phyloP scores from a whole-genome alignment of 2,329 filamentous ascomycete species.

The Leptodontidium sp. region DNA sequence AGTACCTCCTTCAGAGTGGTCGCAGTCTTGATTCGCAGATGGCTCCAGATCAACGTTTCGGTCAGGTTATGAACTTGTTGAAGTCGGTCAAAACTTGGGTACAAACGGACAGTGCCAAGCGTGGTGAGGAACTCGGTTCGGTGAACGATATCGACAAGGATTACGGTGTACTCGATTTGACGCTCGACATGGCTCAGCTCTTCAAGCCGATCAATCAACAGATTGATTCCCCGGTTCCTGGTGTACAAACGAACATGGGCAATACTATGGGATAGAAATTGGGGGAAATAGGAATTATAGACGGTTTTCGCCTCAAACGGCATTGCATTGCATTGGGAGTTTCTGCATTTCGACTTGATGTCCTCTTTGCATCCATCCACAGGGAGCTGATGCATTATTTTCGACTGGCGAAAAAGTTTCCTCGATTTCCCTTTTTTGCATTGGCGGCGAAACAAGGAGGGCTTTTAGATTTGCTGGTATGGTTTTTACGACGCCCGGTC shows the following conservation, averaged over 20 bases:
- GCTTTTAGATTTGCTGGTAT: background rate
- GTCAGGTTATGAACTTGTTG: slow-evolving; percentile 66
- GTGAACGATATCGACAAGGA: slow-evolving; percentile 73
- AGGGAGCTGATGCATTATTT: slow-evolving; percentile 14
- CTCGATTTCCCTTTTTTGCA: slow-evolving; percentile 9
- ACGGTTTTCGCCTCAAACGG: slow-evolving; percentile 33
- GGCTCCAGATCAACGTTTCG: slow-evolving; percentile 65
- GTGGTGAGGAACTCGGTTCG: slow-evolving; percentile 73
- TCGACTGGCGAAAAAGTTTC: slow-evolving; percentile 7
- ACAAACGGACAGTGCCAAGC: slow-evolving; percentile 67
- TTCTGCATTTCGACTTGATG: slow-evolving; percentile 25
- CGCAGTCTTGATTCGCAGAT: slow-evolving; percentile 61
- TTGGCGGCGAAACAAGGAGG: slow-evolving; percentile 20
- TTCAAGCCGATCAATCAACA: slow-evolving; percentile 66
- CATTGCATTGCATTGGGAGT: slow-evolving; percentile 41
- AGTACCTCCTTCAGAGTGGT: slow-evolving; percentile 68
- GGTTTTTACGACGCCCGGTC: background rate
- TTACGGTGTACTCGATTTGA: slow-evolving; percentile 70
- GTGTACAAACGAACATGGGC: slow-evolving; percentile 44
- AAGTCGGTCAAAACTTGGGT: slow-evolving; percentile 69
- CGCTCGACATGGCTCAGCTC: slow-evolving; percentile 74
- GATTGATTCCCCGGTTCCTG: slow-evolving; percentile 49
- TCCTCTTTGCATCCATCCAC: slow-evolving; percentile 1
- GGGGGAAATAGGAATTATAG: slow-evolving; percentile 33
- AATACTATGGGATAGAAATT: slow-evolving; percentile 37